phyloP scores from a whole-genome alignment of 2,329 filamentous ascomycete species.

The Arthrobotrys entomopaga region DNA sequence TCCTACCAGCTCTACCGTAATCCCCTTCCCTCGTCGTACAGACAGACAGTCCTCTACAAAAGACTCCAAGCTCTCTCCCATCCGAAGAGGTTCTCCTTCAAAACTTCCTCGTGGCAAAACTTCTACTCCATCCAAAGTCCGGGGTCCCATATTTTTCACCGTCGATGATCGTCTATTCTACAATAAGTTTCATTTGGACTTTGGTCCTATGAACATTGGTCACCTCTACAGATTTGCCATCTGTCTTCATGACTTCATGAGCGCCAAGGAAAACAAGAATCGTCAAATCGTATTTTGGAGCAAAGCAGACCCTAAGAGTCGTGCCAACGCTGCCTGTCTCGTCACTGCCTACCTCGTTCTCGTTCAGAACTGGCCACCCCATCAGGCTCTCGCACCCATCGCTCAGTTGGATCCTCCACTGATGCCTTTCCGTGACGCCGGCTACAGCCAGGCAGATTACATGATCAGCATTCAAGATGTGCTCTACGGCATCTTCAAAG shows the following conservation, averaged over 20 bases:
- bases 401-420: conserved; percentile 95
- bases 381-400: conserved; percentile 92
- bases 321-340: conserved; percentile 92
- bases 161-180: conserved; percentile 92
- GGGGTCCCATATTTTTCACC: conserved; percentile 89
- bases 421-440: conserved; percentile 98
- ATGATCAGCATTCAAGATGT: conserved; percentile 95
- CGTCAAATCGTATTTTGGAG: conserved; percentile 96
- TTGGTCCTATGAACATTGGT: conserved; percentile 95
- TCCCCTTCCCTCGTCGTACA: conserved; percentile 76
- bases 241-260: conserved; percentile 92
- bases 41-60: conserved; percentile 77
- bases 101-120: conserved; percentile 56
- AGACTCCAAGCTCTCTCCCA: conserved; percentile 55
- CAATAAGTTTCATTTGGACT: conserved; percentile 98
- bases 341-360: conserved; percentile 96
- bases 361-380: conserved; percentile 96
- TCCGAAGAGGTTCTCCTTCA: conserved; percentile 54
- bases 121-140: conserved; percentile 62
- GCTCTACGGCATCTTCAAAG: conserved; percentile 98
- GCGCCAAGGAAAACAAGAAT: conserved; percentile 87
- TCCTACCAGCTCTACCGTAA: conserved; percentile 82
- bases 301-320: conserved; percentile 87
- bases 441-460: conserved; percentile 98
- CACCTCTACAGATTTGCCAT: conserved; percentile 97